Evolutionary conservation across 2,329 filamentous ascomycete species (phyloP).

Genomic region (Claviceps purpurea): DNA sequence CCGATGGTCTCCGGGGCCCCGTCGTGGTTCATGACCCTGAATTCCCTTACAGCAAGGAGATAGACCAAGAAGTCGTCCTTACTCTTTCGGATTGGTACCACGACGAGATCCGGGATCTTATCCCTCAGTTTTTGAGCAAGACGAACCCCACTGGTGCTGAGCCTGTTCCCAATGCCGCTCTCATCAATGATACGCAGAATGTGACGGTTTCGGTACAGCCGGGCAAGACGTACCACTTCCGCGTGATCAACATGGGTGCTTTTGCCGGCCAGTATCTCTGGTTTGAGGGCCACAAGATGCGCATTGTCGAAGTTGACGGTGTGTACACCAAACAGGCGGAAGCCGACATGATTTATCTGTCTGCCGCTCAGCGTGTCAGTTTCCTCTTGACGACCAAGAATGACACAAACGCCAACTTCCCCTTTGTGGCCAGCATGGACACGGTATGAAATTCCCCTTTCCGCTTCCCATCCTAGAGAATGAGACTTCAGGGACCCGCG

Average conservation of each 20-base stretch:
- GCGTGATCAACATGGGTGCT: slow-evolving; percentile 59
- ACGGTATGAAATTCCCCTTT: slow-evolving; percentile 26
- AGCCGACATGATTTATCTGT: slow-evolving; percentile 51
- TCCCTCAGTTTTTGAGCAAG: slow-evolving; percentile 36
- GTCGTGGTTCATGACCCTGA: slow-evolving; percentile 51
- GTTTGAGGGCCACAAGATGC: slow-evolving; percentile 55
- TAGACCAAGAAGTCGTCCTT: slow-evolving; percentile 50
- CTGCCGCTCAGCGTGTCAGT: slow-evolving; percentile 53
- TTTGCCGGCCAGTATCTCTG: slow-evolving; percentile 55
- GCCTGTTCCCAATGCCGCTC: slow-evolving; percentile 52
- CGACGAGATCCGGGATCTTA: slow-evolving; percentile 34
- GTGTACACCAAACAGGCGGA: slow-evolving; percentile 49
- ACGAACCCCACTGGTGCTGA: slow-evolving; percentile 44
- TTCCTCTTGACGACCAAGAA: slow-evolving; percentile 51
- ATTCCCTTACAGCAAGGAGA: slow-evolving; percentile 41
- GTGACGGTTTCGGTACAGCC: slow-evolving; percentile 46
- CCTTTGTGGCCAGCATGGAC: slow-evolving; percentile 59
- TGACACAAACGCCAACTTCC: slow-evolving; percentile 47
- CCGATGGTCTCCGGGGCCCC: slow-evolving; percentile 53
- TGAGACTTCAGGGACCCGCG: too few species aligned
- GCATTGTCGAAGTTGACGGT: slow-evolving; percentile 60
- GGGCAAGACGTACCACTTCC: slow-evolving; percentile 59
- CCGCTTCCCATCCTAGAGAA: not conserved
- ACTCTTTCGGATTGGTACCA: slow-evolving; percentile 64
- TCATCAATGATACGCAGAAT: slow-evolving; percentile 59